Base-by-base conservation (phyloP, 805 yeast genomes). In the Candida loeiensis region DNA sequence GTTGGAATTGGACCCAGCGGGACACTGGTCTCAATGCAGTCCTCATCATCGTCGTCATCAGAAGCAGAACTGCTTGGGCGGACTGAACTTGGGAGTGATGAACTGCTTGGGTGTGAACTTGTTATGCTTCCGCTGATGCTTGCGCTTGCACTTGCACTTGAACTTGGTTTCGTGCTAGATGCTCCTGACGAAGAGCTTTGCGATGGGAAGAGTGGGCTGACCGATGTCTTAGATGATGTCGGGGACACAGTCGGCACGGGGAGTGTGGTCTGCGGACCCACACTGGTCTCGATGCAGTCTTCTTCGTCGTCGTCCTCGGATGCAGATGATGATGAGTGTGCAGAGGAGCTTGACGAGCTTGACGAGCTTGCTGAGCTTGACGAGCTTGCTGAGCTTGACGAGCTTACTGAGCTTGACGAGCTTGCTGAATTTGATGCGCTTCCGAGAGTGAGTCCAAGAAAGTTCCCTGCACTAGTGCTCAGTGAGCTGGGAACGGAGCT, bases 1-100 rank as follows among this genome's bases (percentile, higher is more conserved):
- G 26, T 32, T 26, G 37, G 29, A n/a, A 34, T 25, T 3, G 22
- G n/a, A 24, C 30, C 28, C 9, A 30, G n/a, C 11, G 32, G 19
- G 7, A 29, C 40, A 11, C 19, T 13, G 18, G 40, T 27, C 21
- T 34, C 37, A 20, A 30, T 21, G 36, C 40, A 37, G 36, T 37
- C 36, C 22, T 45, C 49, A 5, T 49, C 54, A 28, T 50, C 55
- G 21, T 45, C 54, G 24, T 41, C 44, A 14, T 38, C 11, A 22
- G 41, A 26, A 24, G 29, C 28, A 12, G 36, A 21, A 16, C 19
- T 11, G 17, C 21, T 8, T 4, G 20, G 4, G 21, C 27, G 9
- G n/a, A 25, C 27, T 25, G 13, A 29, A 34, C 21, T 17, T 25
- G 24, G 24, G 9, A n/a, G n/a, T n/a, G n/a, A n/a, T n/a, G n/a